Conservation (phyloP, 2,329 filamentous ascomycete genomes). For the Pseudogymnoascus sp. region DNA sequence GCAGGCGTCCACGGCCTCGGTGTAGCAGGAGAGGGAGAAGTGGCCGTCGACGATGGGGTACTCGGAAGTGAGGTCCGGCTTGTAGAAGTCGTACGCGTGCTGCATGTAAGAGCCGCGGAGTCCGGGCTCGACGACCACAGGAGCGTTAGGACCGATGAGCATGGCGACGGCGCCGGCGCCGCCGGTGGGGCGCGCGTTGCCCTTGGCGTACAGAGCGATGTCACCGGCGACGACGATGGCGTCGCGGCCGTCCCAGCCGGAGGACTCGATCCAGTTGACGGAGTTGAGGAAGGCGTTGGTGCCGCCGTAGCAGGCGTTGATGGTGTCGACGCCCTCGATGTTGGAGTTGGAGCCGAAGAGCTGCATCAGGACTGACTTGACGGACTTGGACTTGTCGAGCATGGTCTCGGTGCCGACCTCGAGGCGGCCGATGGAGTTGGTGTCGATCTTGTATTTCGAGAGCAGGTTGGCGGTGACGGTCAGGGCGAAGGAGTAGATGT, state of each 20-base stretch:
- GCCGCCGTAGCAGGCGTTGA: conserved; percentile 81
- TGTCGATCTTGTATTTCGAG: conserved; percentile 75
- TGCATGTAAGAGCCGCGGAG: conserved; percentile 73
- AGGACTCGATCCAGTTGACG: conserved; percentile 80
- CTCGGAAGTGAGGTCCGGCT: conserved; percentile 79
- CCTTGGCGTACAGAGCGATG: conserved; percentile 80
- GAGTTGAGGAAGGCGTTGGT: conserved; percentile 79
- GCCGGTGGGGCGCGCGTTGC: conserved; percentile 70
- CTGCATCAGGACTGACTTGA: conserved; percentile 84
- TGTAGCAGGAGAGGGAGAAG: conserved; percentile 76
- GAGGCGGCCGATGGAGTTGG: conserved; percentile 67
- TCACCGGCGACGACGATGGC: conserved; percentile 73
- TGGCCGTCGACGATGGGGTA: conserved; percentile 81
- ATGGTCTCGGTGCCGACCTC: conserved; percentile 83
- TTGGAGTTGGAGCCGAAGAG: conserved; percentile 77
- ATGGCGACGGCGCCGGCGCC: conserved; percentile 73
- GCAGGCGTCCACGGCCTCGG: conserved; percentile 67
- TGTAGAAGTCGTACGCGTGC: conserved; percentile 85
- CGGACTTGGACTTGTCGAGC: conserved; percentile 83
- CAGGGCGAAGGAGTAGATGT: conserved; percentile 80
- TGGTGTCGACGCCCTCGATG: conserved; percentile 72
- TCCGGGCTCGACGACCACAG: conserved; percentile 68
- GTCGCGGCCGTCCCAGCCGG: conserved; percentile 76
- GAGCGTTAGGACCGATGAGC: conserved; percentile 69
- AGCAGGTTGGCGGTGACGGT: conserved; percentile 71